A percentile compares a stretch with the other conserved stretches of the same genome.
Evolutionary conservation across 2,329 filamentous ascomycete species (phyloP).

Genomic region (Fusarium protoensiforme): DNA sequence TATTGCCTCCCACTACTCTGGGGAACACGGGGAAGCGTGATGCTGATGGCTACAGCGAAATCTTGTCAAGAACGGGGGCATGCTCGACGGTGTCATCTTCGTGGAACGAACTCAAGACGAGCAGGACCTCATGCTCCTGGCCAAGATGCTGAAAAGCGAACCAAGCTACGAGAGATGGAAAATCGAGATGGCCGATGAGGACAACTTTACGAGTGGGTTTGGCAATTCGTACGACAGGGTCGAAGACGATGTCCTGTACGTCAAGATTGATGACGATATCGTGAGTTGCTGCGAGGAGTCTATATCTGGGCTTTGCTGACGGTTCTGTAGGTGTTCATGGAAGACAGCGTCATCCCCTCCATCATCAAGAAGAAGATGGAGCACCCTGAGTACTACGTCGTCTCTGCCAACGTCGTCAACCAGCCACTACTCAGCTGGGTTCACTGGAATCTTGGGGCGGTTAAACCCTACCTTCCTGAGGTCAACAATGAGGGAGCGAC

Average conservation of each 20-base stretch:
- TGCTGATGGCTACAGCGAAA: conserved; percentile 49
- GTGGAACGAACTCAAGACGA: conserved; percentile 54
- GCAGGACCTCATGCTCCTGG: conserved; percentile 53
- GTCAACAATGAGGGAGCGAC: conserved; percentile 36
- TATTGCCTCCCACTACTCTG: conserved; percentile 11
- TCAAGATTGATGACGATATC: conserved; percentile 52
- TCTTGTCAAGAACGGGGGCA: conserved; percentile 56
- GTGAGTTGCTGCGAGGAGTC: conserved; percentile 41
- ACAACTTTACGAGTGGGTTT: conserved; percentile 46
- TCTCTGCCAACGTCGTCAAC: conserved; percentile 68
- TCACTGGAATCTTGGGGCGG: conserved; percentile 63
- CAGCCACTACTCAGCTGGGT: conserved; percentile 64
- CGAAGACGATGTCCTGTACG: conserved; percentile 57
- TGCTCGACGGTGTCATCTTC: conserved; percentile 58
- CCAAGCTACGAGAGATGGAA: conserved; percentile 52
- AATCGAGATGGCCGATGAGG: conserved; percentile 46
- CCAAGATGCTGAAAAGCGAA: conserved; percentile 50
- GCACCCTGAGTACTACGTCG: conserved; percentile 61
- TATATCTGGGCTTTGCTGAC: not conserved
- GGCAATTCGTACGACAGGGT: conserved; percentile 55
- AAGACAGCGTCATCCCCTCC: conserved; percentile 58
- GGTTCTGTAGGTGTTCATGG: conserved; percentile 47
- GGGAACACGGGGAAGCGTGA: not conserved
- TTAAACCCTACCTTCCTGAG: conserved; percentile 66
- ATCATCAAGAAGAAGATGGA: conserved; percentile 63